A percentile compares a stretch with the other conserved stretches of the same genome.
phyloP scores from a whole-genome alignment of 371 early-diverging fungal genomes.

The Mucor irregularis region DNA sequence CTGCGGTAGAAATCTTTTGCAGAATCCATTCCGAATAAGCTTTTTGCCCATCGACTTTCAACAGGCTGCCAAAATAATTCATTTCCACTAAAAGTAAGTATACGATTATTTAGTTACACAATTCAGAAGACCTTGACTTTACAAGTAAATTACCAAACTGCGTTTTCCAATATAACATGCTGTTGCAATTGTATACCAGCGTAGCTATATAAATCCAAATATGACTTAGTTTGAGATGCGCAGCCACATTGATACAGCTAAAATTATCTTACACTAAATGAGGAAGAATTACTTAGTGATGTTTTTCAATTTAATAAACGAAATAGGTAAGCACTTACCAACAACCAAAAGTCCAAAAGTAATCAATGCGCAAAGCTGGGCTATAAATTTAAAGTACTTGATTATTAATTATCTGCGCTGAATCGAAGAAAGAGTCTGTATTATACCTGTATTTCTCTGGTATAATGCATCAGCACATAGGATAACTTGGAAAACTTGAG shows the following conservation, averaged over 20 bases:
- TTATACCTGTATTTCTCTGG: slow-evolving; percentile 48
- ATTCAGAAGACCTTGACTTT: too few species aligned
- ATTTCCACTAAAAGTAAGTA: slow-evolving; percentile 10
- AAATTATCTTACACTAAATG: slow-evolving; percentile 3
- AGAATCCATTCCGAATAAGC: slow-evolving; percentile 21
- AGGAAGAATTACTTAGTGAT: too few species aligned
- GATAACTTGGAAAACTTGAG: slow-evolving; percentile 50
- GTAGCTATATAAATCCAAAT: slow-evolving; percentile 35
- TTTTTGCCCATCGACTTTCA: slow-evolving; percentile 31
- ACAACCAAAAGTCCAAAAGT: slow-evolving; percentile 48
- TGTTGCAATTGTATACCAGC: slow-evolving; percentile 54
- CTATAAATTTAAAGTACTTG: slow-evolving; percentile 11
- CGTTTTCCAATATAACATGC: slow-evolving; percentile 49
- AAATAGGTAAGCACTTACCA: slow-evolving; percentile 22
- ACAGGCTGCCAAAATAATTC: slow-evolving; percentile 4
- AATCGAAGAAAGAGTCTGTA: neutral
- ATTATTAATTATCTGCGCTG: neutral
- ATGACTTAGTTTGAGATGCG: too few species aligned
- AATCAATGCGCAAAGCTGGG: slow-evolving; percentile 43
- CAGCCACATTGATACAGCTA: neutral
- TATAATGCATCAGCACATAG: slow-evolving; percentile 48
- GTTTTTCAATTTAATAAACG: neutral
- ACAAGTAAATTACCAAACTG: slow-evolving; percentile 39
- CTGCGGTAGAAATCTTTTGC: slow-evolving; percentile 35
- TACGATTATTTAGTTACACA: too few species aligned